These are phyloP conservation scores for Beta lomatogona DNA, from an alignment of 179 eudicot genomes.

Conservation along the genomic window DNA sequence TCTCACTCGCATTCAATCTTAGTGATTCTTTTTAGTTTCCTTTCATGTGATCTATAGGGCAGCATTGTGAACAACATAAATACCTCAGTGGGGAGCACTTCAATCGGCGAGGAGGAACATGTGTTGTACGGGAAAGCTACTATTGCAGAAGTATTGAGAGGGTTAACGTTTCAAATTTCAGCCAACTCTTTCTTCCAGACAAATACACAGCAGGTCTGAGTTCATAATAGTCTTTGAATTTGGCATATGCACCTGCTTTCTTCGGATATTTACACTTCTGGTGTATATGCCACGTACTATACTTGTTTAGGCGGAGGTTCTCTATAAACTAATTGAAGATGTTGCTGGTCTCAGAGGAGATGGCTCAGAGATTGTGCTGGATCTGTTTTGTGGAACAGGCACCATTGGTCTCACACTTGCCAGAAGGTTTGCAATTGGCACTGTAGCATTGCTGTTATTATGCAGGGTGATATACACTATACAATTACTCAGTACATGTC, in stretches of 20 bases:
- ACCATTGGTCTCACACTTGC: constrained; percentile 96
- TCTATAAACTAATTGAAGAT: constrained; percentile 82
- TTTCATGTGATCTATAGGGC: constrained; percentile 44
- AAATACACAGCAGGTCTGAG: constrained; percentile 77
- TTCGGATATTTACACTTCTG: neutral
- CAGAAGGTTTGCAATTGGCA: constrained; percentile 49
- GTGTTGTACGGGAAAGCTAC: constrained; percentile 72
- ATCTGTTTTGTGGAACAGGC: constrained; percentile 96
- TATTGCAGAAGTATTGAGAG: constrained; percentile 81
- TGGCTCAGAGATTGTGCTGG: constrained; percentile 85
- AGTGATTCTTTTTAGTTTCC: constrained; percentile 4
- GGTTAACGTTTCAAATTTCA: constrained; percentile 85
- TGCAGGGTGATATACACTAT: neutral
- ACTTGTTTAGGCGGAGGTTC: constrained; percentile 74
- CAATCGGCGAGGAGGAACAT: constrained; percentile 85
- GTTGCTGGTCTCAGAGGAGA: constrained; percentile 85
- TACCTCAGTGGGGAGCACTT: constrained; percentile 85
- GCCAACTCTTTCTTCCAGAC: constrained; percentile 99
- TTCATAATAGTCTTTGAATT: neutral
- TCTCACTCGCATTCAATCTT: neutral
- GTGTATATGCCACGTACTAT: constrained; percentile 13
- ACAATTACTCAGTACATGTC: neutral
- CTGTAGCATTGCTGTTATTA: neutral
- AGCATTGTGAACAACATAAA: constrained; percentile 93
- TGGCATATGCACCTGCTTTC: neutral